These are phyloP conservation scores for Bremia lactucae DNA, from an alignment of 352 stramenopile genomes.

Conservation along the genomic window DNA sequence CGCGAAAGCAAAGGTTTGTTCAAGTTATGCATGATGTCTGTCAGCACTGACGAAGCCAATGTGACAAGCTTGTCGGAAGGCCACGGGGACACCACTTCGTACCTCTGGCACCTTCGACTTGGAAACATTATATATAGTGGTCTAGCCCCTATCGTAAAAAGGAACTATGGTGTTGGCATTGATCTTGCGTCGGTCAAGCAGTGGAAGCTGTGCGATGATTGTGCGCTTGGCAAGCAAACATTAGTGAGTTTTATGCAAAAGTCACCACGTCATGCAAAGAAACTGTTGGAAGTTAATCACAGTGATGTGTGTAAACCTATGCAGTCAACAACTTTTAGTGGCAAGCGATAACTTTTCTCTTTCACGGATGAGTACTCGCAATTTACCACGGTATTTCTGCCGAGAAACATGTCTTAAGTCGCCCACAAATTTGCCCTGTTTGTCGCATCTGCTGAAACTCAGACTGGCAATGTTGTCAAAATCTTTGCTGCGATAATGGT, in stretches of 20 bases:
- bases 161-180: slow-evolving; percentile 4
- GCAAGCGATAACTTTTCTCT: neutral
- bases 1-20: slow-evolving; percentile 10
- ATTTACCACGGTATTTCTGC: neutral
- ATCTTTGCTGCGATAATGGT: no score
- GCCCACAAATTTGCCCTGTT: neutral
- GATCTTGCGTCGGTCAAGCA: neutral
- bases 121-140: slow-evolving; percentile 4
- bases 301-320: slow-evolving; percentile 5
- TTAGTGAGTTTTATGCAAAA: neutral
- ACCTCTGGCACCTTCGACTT: neutral
- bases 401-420: neutral
- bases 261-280: neutral
- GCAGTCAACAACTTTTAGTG: slow-evolving; percentile 1
- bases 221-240: neutral
- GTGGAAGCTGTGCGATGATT: neutral
- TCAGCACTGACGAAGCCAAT: neutral
- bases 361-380: neutral
- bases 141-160: slow-evolving; percentile 9
- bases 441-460: no score
- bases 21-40: neutral
- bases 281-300: no score
- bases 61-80: neutral
- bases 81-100: neutral
- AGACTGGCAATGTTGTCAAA: no score